Conservation (phyloP, 331 rosid genomes). For the Ulmus americana region DNA sequence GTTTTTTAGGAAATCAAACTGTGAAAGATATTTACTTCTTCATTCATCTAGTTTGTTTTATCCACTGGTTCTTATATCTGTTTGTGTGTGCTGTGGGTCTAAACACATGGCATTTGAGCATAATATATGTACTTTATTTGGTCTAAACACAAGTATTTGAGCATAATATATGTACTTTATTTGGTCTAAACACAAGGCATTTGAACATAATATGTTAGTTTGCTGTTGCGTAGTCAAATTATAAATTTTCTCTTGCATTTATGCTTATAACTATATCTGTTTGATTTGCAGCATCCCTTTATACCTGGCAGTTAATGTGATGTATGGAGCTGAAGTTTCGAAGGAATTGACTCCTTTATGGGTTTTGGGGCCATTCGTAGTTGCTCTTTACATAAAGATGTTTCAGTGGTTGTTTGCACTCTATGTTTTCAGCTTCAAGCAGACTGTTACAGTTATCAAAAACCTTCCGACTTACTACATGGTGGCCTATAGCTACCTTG, state of each 20-base stretch:
- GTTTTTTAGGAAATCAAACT: neutral
- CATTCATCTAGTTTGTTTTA: neutral
- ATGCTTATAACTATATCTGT: slow-evolving; percentile 20
- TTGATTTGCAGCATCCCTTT: slow-evolving; percentile 61
- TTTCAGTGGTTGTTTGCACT: slow-evolving; percentile 46
- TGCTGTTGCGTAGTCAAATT: too few relatives aligned
- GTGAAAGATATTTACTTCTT: neutral
- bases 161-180: too few relatives aligned
- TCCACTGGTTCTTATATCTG: neutral
- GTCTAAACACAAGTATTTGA: too few relatives aligned
- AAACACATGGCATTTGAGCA: neutral
- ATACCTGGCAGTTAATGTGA: slow-evolving; percentile 53
- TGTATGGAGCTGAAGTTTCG: slow-evolving; percentile 68
- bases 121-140: too few relatives aligned
- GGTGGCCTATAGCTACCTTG: slow-evolving; percentile 37
- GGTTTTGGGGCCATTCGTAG: slow-evolving; percentile 63
- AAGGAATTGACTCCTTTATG: slow-evolving; percentile 80
- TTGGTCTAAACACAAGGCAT: too few relatives aligned
- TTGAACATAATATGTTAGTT: too few relatives aligned
- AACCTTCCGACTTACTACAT: slow-evolving; percentile 57
- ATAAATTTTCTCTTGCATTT: neutral
- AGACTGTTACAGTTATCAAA: slow-evolving; percentile 45
- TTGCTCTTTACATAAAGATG: slow-evolving; percentile 59
- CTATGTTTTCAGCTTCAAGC: slow-evolving; percentile 72
- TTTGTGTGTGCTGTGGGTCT: neutral